Conservation (phyloP, 768 basidiomycete species). For the Pleurotus giganteus region DNA sequence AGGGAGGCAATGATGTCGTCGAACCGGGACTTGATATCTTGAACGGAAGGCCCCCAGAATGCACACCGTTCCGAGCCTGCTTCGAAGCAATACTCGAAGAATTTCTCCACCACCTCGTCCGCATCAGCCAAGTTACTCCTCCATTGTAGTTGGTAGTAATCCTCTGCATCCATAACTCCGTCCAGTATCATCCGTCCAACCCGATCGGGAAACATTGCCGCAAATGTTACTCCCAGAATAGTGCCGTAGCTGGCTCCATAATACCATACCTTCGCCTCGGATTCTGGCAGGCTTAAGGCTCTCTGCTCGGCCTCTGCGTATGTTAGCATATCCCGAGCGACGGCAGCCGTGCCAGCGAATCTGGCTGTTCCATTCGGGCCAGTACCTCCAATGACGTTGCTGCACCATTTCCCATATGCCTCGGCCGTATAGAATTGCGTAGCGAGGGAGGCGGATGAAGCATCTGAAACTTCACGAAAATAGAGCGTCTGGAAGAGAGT, state of each 20-base stretch:
- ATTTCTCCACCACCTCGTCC: constrained; percentile 18
- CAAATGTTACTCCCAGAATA: constrained; percentile 28
- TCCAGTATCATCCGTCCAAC: constrained; percentile 31
- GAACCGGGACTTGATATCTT: constrained; percentile 15
- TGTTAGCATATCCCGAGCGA: not conserved
- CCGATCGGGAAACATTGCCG: constrained; percentile 33
- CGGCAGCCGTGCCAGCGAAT: not conserved
- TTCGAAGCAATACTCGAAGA: constrained; percentile 18
- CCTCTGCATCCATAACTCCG: constrained; percentile 24
- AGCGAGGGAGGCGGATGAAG: not conserved
- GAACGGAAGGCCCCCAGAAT: constrained; percentile 18
- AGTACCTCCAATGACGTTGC: not conserved
- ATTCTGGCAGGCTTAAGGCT: not conserved
- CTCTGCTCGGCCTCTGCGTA: not conserved
- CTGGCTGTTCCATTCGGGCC: not conserved
- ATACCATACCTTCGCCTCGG: constrained; percentile 4
- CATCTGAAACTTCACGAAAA: not conserved
- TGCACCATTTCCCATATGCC: not conserved
- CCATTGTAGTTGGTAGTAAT: constrained; percentile 18
- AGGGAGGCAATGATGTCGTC: constrained; percentile 13
- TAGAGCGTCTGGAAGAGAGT: not conserved
- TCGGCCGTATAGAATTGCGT: not conserved
- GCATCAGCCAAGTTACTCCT: constrained; percentile 18
- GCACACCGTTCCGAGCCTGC: constrained; percentile 20
- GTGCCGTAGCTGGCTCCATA: constrained; percentile 22